Base-by-base conservation (phyloP, 768 basidiomycete species). In the Podaxis sp. region DNA sequence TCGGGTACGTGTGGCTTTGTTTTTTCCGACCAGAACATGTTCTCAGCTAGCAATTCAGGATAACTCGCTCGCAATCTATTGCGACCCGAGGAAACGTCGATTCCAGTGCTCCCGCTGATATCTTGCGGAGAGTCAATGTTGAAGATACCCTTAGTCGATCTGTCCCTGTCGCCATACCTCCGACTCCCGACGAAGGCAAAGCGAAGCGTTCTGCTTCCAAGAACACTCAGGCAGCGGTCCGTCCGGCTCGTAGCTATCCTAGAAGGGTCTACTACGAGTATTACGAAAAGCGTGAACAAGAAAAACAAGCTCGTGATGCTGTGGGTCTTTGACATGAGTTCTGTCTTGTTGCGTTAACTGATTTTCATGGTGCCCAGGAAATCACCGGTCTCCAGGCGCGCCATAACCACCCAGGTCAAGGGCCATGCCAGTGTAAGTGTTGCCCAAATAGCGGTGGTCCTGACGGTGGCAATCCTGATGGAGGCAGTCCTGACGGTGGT, bases 61-160 rank as follows among this genome's bases (percentile, higher is more conserved):
- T 74, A 58, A 53, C 73, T 53, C 66, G 66, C 63, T 62, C 65
- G 64, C 67, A 68, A 58, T 66, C 70, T 55, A 68, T 69, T 62
- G 71, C 69, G 44, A 66, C 68, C 30, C 73, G 74, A 60, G 68
- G 66, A 63, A 66, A 61, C 56, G 61, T 67, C 53, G 71, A 71
- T 51, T 66, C 69, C 28, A 48, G 64, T 51, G 58, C 65, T 52
- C 64, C 69, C 60, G 60, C 67, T 54, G 60, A 70, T 62, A 67
- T 68, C 46, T 64, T 73, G 44, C 68, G 66, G 53, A 70, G 73
- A 62, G 71, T 74, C 44, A 73, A 75, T 61, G 71, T 71, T 55
- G 70, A 69, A 53, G 60, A 65, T 44, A 50, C 64, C 37, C 64
- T 68, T 56, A 66, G 67, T 64, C 67, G 70, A 46, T 68, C 69